Percentiles rank a stretch among this genome's conserved stretches.
These are phyloP conservation scores for Hypholoma sublateritium DNA, from an alignment of 768 basidiomycete species.

Conservation along the genomic window DNA sequence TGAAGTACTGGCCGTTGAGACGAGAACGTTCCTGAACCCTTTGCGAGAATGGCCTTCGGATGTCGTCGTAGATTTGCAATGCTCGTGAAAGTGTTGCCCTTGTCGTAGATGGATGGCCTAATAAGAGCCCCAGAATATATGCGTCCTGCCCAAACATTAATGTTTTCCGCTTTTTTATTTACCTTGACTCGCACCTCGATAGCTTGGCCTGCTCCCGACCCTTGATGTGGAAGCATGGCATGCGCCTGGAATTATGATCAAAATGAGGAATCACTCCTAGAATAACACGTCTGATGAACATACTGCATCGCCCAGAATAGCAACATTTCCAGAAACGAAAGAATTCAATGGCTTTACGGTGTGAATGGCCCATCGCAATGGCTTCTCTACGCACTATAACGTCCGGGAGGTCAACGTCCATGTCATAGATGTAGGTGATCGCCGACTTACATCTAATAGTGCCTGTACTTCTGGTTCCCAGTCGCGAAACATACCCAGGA, in stretches of 20 bases:
- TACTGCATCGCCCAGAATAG: slow-evolving; percentile 52
- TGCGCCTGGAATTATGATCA: slow-evolving; percentile 37
- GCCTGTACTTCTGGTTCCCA: slow-evolving; percentile 65
- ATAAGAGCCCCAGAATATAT: slow-evolving; percentile 41
- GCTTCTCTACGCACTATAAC: slow-evolving; percentile 49
- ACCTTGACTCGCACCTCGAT: slow-evolving; percentile 41
- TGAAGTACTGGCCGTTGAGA: slow-evolving; percentile 42
- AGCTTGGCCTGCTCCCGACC: slow-evolving; percentile 59
- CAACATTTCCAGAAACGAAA: slow-evolving; percentile 50
- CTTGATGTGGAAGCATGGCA: slow-evolving; percentile 55
- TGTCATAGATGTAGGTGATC: background rate
- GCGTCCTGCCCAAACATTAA: slow-evolving; percentile 41
- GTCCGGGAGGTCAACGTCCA: background rate
- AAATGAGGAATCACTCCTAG: slow-evolving; percentile 1
- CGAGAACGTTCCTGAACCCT: slow-evolving; percentile 39
- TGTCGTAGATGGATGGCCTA: slow-evolving; percentile 43
- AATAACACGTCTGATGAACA: slow-evolving; percentile 12
- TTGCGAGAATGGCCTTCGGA: slow-evolving; percentile 46
- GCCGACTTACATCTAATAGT: slow-evolving; percentile 47
- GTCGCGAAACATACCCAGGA: slow-evolving; percentile 41
- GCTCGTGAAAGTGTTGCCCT: slow-evolving; percentile 40
- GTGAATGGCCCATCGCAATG: slow-evolving; percentile 66
- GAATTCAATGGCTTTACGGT: slow-evolving; percentile 50
- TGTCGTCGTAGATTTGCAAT: slow-evolving; percentile 45
- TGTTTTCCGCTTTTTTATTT: slow-evolving; percentile 12